Evolutionary conservation across 148 eudicot genomes (phyloP).

Genomic region (Vaccinium macrocarpon): DNA sequence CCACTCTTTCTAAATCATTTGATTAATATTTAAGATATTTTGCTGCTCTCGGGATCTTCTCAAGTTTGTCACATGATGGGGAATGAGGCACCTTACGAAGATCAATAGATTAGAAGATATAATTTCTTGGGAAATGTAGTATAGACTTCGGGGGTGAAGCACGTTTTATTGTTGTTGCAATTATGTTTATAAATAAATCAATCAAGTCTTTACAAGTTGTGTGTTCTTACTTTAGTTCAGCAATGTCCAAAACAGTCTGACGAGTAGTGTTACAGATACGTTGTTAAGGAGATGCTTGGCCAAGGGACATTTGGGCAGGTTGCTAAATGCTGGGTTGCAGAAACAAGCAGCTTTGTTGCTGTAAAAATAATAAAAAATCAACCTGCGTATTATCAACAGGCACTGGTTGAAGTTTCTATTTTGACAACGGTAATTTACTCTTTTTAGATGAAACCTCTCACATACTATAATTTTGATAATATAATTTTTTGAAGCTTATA

Average conservation of each 20-base stretch:
- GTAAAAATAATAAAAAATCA: conserved; percentile 91
- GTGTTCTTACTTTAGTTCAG: neutral
- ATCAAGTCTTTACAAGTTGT: neutral
- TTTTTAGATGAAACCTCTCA: conserved; percentile 19
- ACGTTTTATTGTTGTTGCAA: conserved; percentile 5
- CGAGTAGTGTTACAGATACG: conserved; percentile 52
- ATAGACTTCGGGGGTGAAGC: neutral
- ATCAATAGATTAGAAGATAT: neutral
- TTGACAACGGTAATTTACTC: conserved; percentile 58
- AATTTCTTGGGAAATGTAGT: neutral
- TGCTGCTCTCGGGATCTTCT: neutral
- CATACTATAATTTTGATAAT: conserved; percentile 12
- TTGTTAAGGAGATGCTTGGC: conserved; percentile 94
- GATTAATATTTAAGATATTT: neutral
- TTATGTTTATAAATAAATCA: neutral
- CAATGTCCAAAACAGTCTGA: neutral
- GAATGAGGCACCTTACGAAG: neutral
- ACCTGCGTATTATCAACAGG: conserved; percentile 96
- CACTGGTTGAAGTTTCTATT: conserved; percentile 92
- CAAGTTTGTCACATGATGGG: neutral
- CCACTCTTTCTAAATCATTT: neutral
- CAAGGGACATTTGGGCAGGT: conserved; percentile 99
- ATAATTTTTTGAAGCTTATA: conserved; percentile 12
- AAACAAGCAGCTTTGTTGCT: conserved; percentile 76
- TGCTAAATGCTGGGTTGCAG: conserved; percentile 95